phyloP scores from a whole-genome alignment of 1,284 basidiomycete species.

The Tausonia pullulans region DNA sequence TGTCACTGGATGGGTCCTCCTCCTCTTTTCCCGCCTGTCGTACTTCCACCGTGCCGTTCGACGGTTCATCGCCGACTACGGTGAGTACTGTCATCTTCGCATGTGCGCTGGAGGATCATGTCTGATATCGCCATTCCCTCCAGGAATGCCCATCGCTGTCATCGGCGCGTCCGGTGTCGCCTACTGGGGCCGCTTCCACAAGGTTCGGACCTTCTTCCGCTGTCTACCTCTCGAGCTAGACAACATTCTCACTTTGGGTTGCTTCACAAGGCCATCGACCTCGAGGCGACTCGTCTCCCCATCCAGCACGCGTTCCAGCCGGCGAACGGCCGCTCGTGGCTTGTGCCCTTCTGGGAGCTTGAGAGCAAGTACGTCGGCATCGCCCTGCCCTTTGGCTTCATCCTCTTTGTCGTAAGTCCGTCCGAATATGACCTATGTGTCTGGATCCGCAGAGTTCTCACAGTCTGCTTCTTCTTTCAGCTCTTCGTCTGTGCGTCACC shows the following conservation, averaged over 20 bases:
- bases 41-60: slow-evolving; percentile 63
- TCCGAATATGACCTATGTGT: slow-evolving; percentile 41
- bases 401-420: slow-evolving; percentile 34
- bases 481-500: background rate
- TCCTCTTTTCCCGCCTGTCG: slow-evolving; percentile 48
- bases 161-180: slow-evolving; percentile 58
- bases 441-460: slow-evolving; percentile 28
- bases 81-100: slow-evolving; percentile 24
- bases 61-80: slow-evolving; percentile 70
- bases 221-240: slow-evolving; percentile 20
- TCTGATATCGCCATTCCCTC: too few relatives aligned
- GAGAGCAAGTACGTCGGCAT: slow-evolving; percentile 81
- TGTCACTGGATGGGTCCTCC: slow-evolving; percentile 59
- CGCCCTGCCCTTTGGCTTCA: slow-evolving; percentile 42
- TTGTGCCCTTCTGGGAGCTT: slow-evolving; percentile 84
- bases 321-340: slow-evolving; percentile 64
- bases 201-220: background rate
- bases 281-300: slow-evolving; percentile 57
- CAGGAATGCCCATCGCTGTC: slow-evolving; percentile 63
- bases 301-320: slow-evolving; percentile 58
- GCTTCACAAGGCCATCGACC: slow-evolving; percentile 25
- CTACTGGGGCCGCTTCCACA: slow-evolving; percentile 70
- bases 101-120: too few relatives aligned
- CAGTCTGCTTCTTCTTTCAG: background rate
- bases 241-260: background rate